Evolutionary conservation across 306 rosid species (phyloP).

Genomic region (Citrullus colocynthis): DNA sequence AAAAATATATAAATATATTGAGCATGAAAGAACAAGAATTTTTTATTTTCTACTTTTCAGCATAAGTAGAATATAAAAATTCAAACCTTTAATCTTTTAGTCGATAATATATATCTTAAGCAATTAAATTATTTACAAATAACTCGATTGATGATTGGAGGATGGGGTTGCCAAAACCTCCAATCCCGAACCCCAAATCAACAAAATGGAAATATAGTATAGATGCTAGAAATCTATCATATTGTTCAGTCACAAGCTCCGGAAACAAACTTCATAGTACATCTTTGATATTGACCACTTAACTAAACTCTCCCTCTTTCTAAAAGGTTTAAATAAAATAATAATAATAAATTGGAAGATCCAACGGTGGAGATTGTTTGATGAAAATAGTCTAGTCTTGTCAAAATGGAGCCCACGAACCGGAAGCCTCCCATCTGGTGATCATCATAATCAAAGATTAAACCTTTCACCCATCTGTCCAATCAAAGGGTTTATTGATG

Average conservation of each 20-base stretch:
- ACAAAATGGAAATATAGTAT: background rate
- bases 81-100: no score
- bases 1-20: no score
- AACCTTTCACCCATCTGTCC: background rate
- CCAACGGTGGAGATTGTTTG: slow-evolving; percentile 43
- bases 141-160: background rate
- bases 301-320: slow-evolving; percentile 7
- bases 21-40: no score
- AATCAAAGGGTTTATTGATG: background rate
- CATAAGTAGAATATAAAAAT: no score
- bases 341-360: slow-evolving; percentile 1
- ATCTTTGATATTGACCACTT: slow-evolving; percentile 30
- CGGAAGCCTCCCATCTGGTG: background rate
- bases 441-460: slow-evolving; percentile 4
- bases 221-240: background rate
- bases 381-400: background rate
- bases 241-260: background rate
- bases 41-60: no score
- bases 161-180: background rate
- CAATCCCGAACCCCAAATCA: background rate
- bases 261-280: background rate
- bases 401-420: background rate
- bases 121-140: no score
- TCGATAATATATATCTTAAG: no score
- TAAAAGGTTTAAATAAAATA: background rate